phyloP scores from a whole-genome alignment of 2,329 filamentous ascomycete genomes.

The Emericellopsis atlantica region DNA sequence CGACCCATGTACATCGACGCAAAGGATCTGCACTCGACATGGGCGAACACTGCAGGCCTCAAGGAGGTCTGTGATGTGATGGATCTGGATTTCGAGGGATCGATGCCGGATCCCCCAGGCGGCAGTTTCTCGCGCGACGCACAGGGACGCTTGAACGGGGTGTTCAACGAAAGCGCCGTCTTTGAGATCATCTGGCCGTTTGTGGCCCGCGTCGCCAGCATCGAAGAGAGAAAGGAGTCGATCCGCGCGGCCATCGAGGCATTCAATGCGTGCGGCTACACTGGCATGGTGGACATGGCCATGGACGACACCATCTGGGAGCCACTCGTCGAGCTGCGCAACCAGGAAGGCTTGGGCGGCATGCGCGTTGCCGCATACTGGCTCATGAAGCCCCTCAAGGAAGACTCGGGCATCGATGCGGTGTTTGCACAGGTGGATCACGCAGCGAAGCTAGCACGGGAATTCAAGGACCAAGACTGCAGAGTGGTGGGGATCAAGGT shows the following conservation, averaged over 20 bases:
- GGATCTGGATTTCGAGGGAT: constrained; percentile 20
- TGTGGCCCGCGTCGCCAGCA: constrained; percentile 30
- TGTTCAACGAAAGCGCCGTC: constrained; percentile 39
- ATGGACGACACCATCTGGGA: constrained; percentile 47
- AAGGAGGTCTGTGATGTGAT: constrained; percentile 25
- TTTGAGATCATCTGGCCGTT: constrained; percentile 43
- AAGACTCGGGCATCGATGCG: constrained; percentile 23
- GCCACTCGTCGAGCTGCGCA: constrained; percentile 29
- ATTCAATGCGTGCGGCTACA: constrained; percentile 40
- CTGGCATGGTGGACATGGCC: constrained; percentile 45
- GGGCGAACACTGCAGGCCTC: constrained; percentile 40
- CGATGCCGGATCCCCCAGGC: constrained; percentile 31
- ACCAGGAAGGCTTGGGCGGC: constrained; percentile 14
- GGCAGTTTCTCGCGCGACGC: constrained; percentile 38
- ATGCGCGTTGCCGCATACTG: constrained; percentile 43
- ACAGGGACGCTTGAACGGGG: constrained; percentile 31
- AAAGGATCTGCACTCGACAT: constrained; percentile 43
- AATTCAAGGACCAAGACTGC: constrained; percentile 20
- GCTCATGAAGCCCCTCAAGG: constrained; percentile 41
- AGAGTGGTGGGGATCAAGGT: constrained; percentile 51
- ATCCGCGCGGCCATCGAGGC: constrained; percentile 33
- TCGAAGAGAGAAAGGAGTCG: constrained; percentile 32
- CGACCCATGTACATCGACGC: constrained; percentile 44
- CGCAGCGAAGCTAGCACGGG: constrained; percentile 28
- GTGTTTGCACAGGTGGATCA: constrained; percentile 34